Evolutionary conservation across 169 alveolate species (phyloP).

Genomic region (Cyclospora cayetanensis): DNA sequence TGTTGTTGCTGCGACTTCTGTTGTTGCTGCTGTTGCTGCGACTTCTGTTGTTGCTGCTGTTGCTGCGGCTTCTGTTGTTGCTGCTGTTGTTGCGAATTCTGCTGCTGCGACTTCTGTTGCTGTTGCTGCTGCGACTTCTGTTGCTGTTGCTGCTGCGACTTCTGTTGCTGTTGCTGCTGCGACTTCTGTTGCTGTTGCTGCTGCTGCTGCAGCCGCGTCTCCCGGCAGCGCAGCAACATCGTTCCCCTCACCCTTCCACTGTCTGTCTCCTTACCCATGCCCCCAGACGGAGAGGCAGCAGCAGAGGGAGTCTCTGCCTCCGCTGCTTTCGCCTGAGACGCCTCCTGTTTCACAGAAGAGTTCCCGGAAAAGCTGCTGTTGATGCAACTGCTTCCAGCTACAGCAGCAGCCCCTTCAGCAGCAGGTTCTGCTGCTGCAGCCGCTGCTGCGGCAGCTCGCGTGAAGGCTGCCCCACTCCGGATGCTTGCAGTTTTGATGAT

Average conservation of each 20-base stretch:
- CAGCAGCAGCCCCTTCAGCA: not conserved
- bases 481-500: too few relatives aligned
- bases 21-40: not conserved
- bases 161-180: too few relatives aligned
- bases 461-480: not conserved
- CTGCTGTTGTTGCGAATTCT: too few relatives aligned
- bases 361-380: not conserved
- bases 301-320: not conserved
- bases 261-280: not conserved
- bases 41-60: too few relatives aligned
- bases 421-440: not conserved
- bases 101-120: constrained; percentile 7
- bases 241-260: not conserved
- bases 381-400: not conserved
- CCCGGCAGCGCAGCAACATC: not conserved
- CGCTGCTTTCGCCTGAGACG: not conserved
- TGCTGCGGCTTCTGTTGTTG: too few relatives aligned
- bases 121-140: not conserved
- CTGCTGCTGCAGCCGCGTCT: not conserved
- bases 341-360: not conserved
- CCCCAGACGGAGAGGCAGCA: not conserved
- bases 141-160: not conserved
- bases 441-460: not conserved
- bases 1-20: constrained; percentile 1
- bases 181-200: too few relatives aligned